phyloP scores from a whole-genome alignment of 495 filamentous ascomycete genomes.

The Penicillium coffeae region DNA sequence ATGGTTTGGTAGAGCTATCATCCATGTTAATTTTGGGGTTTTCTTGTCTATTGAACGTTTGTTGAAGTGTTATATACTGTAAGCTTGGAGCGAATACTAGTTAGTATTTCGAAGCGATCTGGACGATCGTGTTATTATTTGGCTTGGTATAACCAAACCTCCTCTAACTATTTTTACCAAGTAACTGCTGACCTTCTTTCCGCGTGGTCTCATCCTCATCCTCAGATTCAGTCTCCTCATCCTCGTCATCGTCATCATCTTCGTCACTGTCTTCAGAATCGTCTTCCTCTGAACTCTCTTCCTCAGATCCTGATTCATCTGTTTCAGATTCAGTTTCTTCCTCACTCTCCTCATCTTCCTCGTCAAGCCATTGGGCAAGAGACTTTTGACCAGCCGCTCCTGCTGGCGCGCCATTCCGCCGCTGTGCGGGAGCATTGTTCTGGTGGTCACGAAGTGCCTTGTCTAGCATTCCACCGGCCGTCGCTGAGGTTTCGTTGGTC shows the following conservation, averaged over 20 bases:
- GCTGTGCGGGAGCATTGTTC: conserved; percentile 17
- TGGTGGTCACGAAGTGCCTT: conserved; percentile 45
- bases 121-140: no score
- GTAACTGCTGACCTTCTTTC: conserved; percentile 23
- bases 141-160: no score
- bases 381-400: conserved; percentile 56
- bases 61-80: no score
- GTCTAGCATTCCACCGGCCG: conserved; percentile 65
- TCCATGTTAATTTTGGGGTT: no score
- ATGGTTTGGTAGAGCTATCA: background rate
- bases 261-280: conserved; percentile 41
- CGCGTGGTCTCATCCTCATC: conserved; percentile 27
- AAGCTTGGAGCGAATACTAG: no score
- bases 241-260: conserved; percentile 46
- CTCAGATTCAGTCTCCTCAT: conserved; percentile 35
- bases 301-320: conserved; percentile 46
- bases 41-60: no score
- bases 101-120: no score
- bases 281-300: conserved; percentile 23
- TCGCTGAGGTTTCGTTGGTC: conserved; percentile 32
- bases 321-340: conserved; percentile 44
- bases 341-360: conserved; percentile 43
- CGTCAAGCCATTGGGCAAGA: conserved; percentile 82
- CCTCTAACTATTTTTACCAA: background rate
- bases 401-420: conserved; percentile 11